Conservation (phyloP, 805 yeast species). For the Nakazawaea wickerhamii region DNA sequence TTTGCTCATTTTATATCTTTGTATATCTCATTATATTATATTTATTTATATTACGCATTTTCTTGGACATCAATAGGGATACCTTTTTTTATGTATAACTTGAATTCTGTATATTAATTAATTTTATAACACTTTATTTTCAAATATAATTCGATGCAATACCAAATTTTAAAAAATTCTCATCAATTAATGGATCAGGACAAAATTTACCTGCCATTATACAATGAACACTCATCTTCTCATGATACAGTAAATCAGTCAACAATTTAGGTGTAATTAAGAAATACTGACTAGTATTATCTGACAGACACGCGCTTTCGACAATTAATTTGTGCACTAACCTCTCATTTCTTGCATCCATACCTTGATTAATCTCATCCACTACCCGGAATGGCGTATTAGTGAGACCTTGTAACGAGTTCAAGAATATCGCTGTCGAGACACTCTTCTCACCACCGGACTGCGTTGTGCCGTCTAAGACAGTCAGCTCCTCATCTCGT, state of each 20-base stretch:
- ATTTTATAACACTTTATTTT: too few relatives aligned
- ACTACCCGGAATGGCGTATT: slow-evolving; percentile 91
- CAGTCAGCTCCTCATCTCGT: slow-evolving; percentile 62
- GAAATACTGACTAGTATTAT: slow-evolving; percentile 65
- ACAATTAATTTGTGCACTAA: slow-evolving; percentile 83
- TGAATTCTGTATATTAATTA: too few relatives aligned
- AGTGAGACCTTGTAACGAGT: slow-evolving; percentile 85
- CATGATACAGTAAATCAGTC: slow-evolving; percentile 70
- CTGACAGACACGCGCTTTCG: slow-evolving; percentile 61
- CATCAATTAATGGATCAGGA: slow-evolving; percentile 12
- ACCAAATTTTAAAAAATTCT: slow-evolving; percentile 9
- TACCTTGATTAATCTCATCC: slow-evolving; percentile 98
- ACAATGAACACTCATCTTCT: slow-evolving; percentile 79
- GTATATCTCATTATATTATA: neutral
- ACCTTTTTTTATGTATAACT: too few relatives aligned
- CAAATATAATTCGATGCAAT: slow-evolving; percentile 7
- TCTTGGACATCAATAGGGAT: too few relatives aligned
- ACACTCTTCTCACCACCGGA: slow-evolving; percentile 98
- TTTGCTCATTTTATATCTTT: neutral
- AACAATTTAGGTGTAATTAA: slow-evolving; percentile 89
- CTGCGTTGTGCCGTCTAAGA: slow-evolving; percentile 80
- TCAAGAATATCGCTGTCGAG: slow-evolving; percentile 83
- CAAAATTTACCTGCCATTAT: slow-evolving; percentile 50
- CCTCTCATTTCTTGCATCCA: slow-evolving; percentile 92
- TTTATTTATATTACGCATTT: too few relatives aligned